A percentile compares a stretch with the other conserved stretches of the same genome.
Conservation (phyloP, 495 filamentous ascomycete species). For the Trichoderma virens region DNA sequence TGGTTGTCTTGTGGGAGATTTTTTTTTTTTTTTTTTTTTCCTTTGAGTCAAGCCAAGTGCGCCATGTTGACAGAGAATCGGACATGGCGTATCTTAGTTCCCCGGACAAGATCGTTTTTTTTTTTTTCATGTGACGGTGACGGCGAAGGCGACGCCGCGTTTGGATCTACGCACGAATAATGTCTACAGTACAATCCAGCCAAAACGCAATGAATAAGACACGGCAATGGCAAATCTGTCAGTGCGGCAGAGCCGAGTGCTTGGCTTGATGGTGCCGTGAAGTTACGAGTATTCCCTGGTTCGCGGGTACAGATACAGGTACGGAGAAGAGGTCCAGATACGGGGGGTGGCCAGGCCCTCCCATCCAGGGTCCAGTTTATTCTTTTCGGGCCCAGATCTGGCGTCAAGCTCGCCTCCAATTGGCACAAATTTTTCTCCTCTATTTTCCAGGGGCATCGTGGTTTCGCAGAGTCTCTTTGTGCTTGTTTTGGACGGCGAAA, state of each 20-base stretch:
- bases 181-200: no score
- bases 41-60: not conserved
- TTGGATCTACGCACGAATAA: not conserved
- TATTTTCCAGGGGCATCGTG: not conserved
- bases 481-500: not conserved
- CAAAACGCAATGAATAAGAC: no score
- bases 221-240: no score
- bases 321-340: no score
- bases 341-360: no score
- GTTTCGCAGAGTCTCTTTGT: not conserved
- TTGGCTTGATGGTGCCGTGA: no score
- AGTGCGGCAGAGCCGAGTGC: no score
- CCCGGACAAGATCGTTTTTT: not conserved
- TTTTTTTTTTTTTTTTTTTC: no score
- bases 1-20: not conserved
- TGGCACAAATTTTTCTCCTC: not conserved
- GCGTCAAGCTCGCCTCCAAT: slow-evolving; percentile 2
- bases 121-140: not conserved
- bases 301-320: no score
- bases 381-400: not conserved
- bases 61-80: not conserved
- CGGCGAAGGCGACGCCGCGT: not conserved
- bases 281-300: no score
- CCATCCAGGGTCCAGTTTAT: slow-evolving; percentile 4
- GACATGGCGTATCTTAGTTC: not conserved